Conservation (phyloP, 2,329 filamentous ascomycete species). For the Sordariomycetes sp. region DNA sequence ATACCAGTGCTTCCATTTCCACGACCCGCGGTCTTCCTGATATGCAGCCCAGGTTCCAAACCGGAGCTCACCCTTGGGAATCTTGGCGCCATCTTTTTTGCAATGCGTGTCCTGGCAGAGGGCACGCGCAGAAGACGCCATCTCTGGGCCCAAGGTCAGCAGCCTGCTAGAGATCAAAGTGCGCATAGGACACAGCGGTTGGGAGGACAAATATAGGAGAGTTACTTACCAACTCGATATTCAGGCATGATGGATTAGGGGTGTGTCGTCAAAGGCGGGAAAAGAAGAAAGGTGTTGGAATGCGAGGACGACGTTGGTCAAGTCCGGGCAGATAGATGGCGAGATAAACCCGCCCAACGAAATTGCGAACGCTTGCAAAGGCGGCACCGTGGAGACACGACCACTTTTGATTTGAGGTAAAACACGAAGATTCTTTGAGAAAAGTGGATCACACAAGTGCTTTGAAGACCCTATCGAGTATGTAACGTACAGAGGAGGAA, state of each 20-base stretch:
- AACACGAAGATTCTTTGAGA: background rate
- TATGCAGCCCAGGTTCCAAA: conserved; percentile 64
- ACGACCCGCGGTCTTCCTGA: conserved; percentile 45
- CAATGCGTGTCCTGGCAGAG: conserved; percentile 65
- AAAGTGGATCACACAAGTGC: background rate
- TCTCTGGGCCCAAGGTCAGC: conserved; percentile 37
- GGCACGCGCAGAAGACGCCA: conserved; percentile 60
- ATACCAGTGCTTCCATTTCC: conserved; percentile 82
- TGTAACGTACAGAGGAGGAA: background rate
- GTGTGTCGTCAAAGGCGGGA: background rate
- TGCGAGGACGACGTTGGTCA: background rate
- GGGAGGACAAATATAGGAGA: background rate
- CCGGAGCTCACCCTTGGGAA: conserved; percentile 68
- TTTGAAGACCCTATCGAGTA: background rate
- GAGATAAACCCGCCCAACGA: too few relatives aligned
- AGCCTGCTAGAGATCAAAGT: background rate
- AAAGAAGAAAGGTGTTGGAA: background rate
- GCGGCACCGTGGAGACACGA: too few relatives aligned
- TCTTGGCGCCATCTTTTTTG: conserved; percentile 59
- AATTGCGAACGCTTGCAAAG: too few relatives aligned
- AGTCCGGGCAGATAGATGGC: background rate
- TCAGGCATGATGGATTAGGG: conserved; percentile 25
- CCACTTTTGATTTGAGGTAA: background rate
- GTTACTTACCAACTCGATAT: conserved; percentile 34
- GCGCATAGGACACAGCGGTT: background rate